Evolutionary conservation across 2,329 filamentous ascomycete genomes (phyloP).

Genomic region (Pseudocercospora macadamiae): DNA sequence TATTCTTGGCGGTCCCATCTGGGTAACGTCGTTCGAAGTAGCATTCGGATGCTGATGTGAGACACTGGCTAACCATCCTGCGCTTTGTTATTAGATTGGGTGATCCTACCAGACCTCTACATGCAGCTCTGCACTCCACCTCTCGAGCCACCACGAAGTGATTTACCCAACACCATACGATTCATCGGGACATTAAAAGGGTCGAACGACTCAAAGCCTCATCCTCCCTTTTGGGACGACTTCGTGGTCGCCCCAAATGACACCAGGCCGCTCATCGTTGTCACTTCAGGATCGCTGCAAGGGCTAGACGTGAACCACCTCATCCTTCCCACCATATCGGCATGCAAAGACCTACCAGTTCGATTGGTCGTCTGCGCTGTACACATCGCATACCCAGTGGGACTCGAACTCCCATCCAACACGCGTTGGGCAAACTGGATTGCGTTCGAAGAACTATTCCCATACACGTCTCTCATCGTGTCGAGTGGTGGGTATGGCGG

Average conservation of each 20-base stretch:
- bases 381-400: conserved; percentile 36
- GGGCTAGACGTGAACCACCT: conserved; percentile 46
- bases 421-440: conserved; percentile 52
- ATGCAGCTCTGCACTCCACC: conserved; percentile 42
- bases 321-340: conserved; percentile 50
- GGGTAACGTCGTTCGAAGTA: too few relatives aligned
- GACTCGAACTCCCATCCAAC: conserved; percentile 45
- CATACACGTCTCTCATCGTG: conserved; percentile 48
- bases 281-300: conserved; percentile 53
- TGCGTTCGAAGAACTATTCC: conserved; percentile 52
- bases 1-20: too few relatives aligned
- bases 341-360: conserved; percentile 47
- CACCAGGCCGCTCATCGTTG: conserved; percentile 46
- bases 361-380: conserved; percentile 44
- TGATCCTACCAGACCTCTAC: conserved; percentile 30
- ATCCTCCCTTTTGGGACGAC: conserved; percentile 53
- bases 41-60: too few relatives aligned
- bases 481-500: conserved; percentile 54
- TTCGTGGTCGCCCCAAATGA: conserved; percentile 46
- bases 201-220: conserved; percentile 27
- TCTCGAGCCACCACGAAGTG: conserved; percentile 42
- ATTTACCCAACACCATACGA: conserved; percentile 44
- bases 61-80: not conserved
- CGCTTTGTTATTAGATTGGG: not conserved
- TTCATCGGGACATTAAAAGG: conserved; percentile 46